These are phyloP conservation scores for Trichosporon sp. DNA, from an alignment of 1,284 basidiomycete genomes.

Conservation along the genomic window DNA sequence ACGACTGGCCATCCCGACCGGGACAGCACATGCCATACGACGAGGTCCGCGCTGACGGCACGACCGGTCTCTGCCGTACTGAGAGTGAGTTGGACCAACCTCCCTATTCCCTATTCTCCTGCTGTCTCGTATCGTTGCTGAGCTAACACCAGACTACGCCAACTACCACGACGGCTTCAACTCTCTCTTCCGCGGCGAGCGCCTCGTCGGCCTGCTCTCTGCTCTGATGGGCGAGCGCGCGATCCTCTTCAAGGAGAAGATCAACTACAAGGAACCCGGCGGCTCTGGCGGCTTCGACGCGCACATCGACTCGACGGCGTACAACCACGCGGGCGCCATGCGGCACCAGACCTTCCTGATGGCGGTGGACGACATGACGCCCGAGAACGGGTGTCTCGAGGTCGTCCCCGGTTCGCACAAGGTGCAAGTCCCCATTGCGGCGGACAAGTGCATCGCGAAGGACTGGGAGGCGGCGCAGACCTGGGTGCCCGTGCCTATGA, in stretches of 20 bases:
- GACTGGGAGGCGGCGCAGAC: constrained; percentile 29
- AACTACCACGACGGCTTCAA: constrained; percentile 34
- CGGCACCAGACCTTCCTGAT: constrained; percentile 35
- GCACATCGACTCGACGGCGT: constrained; percentile 35
- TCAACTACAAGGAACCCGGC: constrained; percentile 39
- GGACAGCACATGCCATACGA: constrained; percentile 39
- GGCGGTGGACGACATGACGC: constrained; percentile 36
- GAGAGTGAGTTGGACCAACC: constrained; percentile 25
- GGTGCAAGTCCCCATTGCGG: constrained; percentile 24
- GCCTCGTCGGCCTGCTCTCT: constrained; percentile 24
- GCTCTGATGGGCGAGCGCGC: constrained; percentile 32
- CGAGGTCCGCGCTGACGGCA: constrained; percentile 30
- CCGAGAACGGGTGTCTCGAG: constrained; percentile 38
- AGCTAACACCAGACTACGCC: constrained; percentile 23
- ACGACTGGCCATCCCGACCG: constrained; percentile 28
- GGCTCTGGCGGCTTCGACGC: constrained; percentile 38
- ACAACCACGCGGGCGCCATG: constrained; percentile 27
- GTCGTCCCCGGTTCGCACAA: constrained; percentile 36
- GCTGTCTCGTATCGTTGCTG: too few relatives aligned
- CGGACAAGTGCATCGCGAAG: constrained; percentile 34
- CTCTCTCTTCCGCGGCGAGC: constrained; percentile 26
- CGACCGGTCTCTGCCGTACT: constrained; percentile 31
- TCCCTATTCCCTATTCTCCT: background rate
- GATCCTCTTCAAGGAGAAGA: constrained; percentile 41
- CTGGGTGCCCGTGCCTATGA: constrained; percentile 36